phyloP scores from a whole-genome alignment of 2,329 filamentous ascomycete species.

The Simplicillium sp. region DNA sequence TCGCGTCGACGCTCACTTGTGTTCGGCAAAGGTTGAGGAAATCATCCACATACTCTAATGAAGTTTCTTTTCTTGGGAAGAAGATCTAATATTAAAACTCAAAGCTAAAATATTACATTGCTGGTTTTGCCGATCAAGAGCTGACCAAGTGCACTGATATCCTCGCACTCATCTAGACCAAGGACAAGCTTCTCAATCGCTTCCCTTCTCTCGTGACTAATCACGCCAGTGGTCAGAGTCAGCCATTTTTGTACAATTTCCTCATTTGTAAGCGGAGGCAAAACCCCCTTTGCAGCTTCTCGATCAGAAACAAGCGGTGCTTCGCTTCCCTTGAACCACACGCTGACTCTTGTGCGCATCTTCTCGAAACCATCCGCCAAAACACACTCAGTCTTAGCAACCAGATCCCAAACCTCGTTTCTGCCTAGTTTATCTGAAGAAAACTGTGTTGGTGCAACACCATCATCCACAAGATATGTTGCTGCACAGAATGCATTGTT shows the following conservation, averaged over 20 bases:
- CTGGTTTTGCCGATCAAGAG: not conserved
- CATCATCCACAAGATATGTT: slow-evolving; percentile 23
- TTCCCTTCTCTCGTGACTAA: slow-evolving; percentile 16
- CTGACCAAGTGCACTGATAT: slow-evolving; percentile 3
- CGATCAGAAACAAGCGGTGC: not conserved
- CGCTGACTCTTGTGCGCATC: no score
- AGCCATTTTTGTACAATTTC: slow-evolving; percentile 26
- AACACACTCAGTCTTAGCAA: slow-evolving; percentile 15
- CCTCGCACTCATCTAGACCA: slow-evolving; percentile 13
- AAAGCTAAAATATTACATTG: no score
- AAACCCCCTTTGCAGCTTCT: slow-evolving; percentile 17
- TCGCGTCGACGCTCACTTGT: no score
- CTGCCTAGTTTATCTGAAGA: slow-evolving; percentile 18
- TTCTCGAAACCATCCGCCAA: slow-evolving; percentile 12
- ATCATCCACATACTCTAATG: no score
- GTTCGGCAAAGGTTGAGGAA: no score
- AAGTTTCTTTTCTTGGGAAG: no score
- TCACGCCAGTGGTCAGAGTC: slow-evolving; percentile 16
- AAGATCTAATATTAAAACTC: no score
- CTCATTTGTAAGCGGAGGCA: slow-evolving; percentile 22
- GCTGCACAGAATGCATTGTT: slow-evolving; percentile 23
- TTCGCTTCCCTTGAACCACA: slow-evolving; percentile 7
- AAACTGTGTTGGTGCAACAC: slow-evolving; percentile 24
- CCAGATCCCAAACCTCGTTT: slow-evolving; percentile 23
- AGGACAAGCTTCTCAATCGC: slow-evolving; percentile 20